phyloP scores from a whole-genome alignment of 257 asterid genomes.

The Jacaranda copaia region DNA sequence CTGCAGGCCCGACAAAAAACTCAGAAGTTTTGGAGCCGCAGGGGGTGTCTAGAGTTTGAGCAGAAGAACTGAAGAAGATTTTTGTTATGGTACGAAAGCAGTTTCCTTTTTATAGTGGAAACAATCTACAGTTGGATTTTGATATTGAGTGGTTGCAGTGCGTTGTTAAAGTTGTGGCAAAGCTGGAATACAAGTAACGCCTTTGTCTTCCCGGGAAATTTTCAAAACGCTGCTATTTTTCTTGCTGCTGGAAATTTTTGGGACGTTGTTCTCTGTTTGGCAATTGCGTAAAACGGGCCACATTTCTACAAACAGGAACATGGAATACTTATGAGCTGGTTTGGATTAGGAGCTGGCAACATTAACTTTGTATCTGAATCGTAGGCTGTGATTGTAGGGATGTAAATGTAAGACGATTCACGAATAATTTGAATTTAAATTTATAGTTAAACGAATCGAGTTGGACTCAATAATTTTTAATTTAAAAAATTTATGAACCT shows the following conservation, averaged over 20 bases:
- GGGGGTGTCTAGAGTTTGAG: constrained; percentile 4
- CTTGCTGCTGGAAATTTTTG: neutral
- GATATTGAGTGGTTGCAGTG: constrained; percentile 49
- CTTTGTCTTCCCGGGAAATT: constrained; percentile 36
- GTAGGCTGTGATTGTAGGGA: too few species aligned
- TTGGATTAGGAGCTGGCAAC: too few species aligned
- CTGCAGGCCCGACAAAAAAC: constrained; percentile 14
- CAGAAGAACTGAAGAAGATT: constrained; percentile 8
- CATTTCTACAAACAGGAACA: too few species aligned
- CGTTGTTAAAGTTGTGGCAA: constrained; percentile 50
- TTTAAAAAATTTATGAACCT: too few species aligned
- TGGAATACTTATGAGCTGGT: too few species aligned
- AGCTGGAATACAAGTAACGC: constrained; percentile 39
- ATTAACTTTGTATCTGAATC: too few species aligned
- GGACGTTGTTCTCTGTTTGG: too few species aligned
- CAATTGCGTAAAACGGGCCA: too few species aligned
- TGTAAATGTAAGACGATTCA: too few species aligned
- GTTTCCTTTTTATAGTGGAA: neutral
- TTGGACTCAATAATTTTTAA: too few species aligned
- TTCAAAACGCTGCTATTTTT: neutral
- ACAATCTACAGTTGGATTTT: neutral
- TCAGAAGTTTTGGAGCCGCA: neutral
- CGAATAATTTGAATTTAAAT: too few species aligned
- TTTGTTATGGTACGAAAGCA: neutral
- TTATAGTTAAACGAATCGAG: too few species aligned